phyloP scores from a whole-genome alignment of 495 filamentous ascomycete genomes.

The Alectoria sarmentosa region DNA sequence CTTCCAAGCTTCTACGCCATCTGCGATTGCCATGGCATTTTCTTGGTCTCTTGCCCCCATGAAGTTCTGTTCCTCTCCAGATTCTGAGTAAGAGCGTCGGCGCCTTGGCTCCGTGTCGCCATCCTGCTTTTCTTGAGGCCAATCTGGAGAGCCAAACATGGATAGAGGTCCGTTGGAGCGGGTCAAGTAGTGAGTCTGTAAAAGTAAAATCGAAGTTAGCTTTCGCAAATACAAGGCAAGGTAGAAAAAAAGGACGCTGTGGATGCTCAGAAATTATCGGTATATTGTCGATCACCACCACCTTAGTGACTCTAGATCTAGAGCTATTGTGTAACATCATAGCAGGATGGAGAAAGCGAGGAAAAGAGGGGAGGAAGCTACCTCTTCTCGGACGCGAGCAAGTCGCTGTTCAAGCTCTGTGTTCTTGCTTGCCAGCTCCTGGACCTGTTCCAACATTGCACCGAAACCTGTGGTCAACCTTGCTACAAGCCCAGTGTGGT shows the following conservation, averaged over 20 bases:
- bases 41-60: not conserved
- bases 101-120: not conserved
- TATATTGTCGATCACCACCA: slow-evolving; percentile 46
- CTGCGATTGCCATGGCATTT: slow-evolving; percentile 14
- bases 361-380: slow-evolving; percentile 28
- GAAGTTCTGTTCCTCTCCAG: not conserved
- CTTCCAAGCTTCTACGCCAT: slow-evolving; percentile 19
- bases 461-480: slow-evolving; percentile 41
- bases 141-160: not conserved
- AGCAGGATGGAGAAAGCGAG: slow-evolving; percentile 28
- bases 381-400: slow-evolving; percentile 41
- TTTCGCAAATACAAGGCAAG: not conserved
- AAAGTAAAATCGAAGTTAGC: slow-evolving; percentile 1
- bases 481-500: slow-evolving; percentile 24
- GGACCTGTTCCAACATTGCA: slow-evolving; percentile 44
- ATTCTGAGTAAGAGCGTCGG: not conserved
- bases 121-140: slow-evolving; percentile 5
- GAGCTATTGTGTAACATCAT: slow-evolving; percentile 52
- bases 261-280: slow-evolving; percentile 20
- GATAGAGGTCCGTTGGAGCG: slow-evolving; percentile 4
- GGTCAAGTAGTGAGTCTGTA: slow-evolving; percentile 1
- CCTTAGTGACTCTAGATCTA: slow-evolving; percentile 50
- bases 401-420: slow-evolving; percentile 38
- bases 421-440: slow-evolving; percentile 40
- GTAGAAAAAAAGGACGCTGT: not conserved